These are phyloP conservation scores for Colletotrichum scovillei DNA, from an alignment of 2,329 filamentous ascomycete species.

Conservation along the genomic window DNA sequence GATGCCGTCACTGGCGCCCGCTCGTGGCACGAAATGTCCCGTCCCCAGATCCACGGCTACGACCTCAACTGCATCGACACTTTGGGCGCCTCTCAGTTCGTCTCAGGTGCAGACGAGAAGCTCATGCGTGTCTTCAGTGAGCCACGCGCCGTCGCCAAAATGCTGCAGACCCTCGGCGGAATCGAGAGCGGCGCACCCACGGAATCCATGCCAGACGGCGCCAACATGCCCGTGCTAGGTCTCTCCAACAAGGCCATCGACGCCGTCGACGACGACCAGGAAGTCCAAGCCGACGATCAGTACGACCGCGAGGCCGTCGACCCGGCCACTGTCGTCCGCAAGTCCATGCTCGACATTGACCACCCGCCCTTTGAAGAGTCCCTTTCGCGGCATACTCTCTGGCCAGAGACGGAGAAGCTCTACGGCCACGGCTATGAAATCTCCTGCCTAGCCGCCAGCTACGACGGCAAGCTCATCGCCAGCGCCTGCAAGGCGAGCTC, in stretches of 20 bases:
- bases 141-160: conserved; percentile 82
- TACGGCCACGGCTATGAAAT: conserved; percentile 99
- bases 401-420: conserved; percentile 95
- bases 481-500: conserved; percentile 95
- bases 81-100: conserved; percentile 79
- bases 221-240: conserved; percentile 93
- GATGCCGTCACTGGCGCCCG: conserved; percentile 35
- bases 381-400: conserved; percentile 88
- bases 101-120: conserved; percentile 97
- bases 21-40: conserved; percentile 95
- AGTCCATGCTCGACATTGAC: conserved; percentile 71
- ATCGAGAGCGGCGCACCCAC: conserved; percentile 55
- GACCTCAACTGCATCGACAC: conserved; percentile 94
- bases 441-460: conserved; percentile 82
- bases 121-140: conserved; percentile 95
- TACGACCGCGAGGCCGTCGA: conserved; percentile 66
- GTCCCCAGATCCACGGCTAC: conserved; percentile 98
- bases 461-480: conserved; percentile 81
- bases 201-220: conserved; percentile 79
- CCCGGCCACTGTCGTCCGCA: conserved; percentile 65
- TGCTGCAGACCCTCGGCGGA: conserved; percentile 76
- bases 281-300: conserved; percentile 55
- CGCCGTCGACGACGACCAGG: conserved; percentile 61
- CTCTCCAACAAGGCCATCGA: conserved; percentile 95
- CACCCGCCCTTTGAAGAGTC: conserved; percentile 91